A percentile compares a stretch with the other conserved stretches of the same genome.
phyloP scores from a whole-genome alignment of 257 asterid genomes.

The Nyctanthes arbortristis region DNA sequence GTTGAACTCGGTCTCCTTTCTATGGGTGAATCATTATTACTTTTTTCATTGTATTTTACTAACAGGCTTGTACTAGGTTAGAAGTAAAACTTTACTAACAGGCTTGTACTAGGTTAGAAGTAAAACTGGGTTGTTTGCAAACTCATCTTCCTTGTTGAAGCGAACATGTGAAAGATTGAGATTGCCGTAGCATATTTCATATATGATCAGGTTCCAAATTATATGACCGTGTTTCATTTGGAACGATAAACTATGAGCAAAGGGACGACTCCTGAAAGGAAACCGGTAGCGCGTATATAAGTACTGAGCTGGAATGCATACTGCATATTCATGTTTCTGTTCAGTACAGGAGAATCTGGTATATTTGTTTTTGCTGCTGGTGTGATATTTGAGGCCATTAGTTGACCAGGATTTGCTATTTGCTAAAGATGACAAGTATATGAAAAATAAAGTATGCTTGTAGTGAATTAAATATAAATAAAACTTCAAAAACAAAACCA shows the following conservation, averaged over 20 bases:
- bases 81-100: background rate
- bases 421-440: background rate
- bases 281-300: too few relatives aligned
- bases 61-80: background rate
- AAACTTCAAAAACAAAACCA: background rate
- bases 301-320: too few relatives aligned
- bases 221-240: background rate
- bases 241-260: too few relatives aligned
- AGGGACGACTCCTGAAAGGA: too few relatives aligned
- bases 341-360: too few relatives aligned
- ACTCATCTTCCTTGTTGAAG: slow-evolving; percentile 30
- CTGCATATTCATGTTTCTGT: too few relatives aligned
- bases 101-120: background rate
- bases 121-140: slow-evolving; percentile 27
- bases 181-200: too few relatives aligned
- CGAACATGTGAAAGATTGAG: slow-evolving; percentile 30
- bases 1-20: background rate
- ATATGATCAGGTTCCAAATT: too few relatives aligned
- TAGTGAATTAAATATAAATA: background rate
- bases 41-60: background rate
- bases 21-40: background rate
- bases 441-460: background rate
- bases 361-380: too few relatives aligned
- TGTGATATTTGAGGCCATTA: too few relatives aligned
- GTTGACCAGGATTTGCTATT: background rate